A percentile compares a stretch with the other conserved stretches of the same genome.
Evolutionary conservation across 768 basidiomycete genomes (phyloP).

Genomic region (Cubamyces sp.): DNA sequence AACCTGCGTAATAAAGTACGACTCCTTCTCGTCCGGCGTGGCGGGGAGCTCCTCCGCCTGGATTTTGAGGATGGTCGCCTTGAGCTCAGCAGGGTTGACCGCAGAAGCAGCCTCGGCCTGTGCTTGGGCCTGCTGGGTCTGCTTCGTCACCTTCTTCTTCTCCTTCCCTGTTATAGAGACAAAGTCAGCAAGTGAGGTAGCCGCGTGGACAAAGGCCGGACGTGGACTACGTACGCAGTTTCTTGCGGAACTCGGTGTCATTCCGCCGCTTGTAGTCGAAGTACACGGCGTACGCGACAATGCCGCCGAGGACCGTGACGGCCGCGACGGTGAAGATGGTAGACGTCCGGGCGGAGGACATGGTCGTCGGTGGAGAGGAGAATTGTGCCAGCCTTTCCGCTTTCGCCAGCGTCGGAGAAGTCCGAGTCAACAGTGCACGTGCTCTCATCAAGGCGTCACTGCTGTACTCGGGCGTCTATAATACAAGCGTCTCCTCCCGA

Average conservation of each 20-base stretch:
- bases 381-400: conserved; percentile 21
- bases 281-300: conserved; percentile 85
- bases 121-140: conserved; percentile 46
- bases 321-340: conserved; percentile 46
- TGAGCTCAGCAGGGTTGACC: conserved; percentile 52
- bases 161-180: conserved; percentile 73
- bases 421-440: conserved; percentile 19
- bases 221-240: conserved; percentile 65
- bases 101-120: conserved; percentile 32
- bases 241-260: conserved; percentile 85
- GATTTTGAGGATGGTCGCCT: conserved; percentile 65
- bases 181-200: neutral
- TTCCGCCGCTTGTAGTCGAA: conserved; percentile 95
- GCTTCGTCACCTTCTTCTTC: conserved; percentile 85
- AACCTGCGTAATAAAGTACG: conserved; percentile 91
- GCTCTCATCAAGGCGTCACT: conserved; percentile 2
- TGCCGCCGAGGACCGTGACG: conserved; percentile 51
- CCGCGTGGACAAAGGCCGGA: conserved; percentile 21
- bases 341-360: conserved; percentile 38
- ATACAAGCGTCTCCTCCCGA: too few species aligned
- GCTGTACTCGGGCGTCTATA: neutral
- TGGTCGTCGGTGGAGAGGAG: conserved; percentile 29
- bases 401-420: conserved; percentile 13
- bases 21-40: conserved; percentile 78
- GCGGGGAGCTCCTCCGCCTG: conserved; percentile 70